Percentiles rank a stretch among this genome's conserved stretches.
phyloP scores from a whole-genome alignment of 495 filamentous ascomycete species.

The Cairneyella variabilis region DNA sequence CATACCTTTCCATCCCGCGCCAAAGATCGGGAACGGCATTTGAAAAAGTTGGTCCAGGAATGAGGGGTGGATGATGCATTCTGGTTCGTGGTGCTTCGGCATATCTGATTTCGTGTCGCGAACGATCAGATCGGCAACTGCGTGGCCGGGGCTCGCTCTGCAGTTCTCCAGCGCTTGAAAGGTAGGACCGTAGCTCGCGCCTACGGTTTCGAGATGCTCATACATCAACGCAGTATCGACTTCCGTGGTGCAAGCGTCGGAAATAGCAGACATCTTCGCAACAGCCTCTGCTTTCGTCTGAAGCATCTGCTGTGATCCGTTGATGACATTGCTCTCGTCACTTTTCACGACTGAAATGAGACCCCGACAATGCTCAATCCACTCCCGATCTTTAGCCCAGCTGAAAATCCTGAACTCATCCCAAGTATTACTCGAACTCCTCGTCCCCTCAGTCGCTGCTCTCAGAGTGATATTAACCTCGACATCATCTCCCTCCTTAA shows the following conservation, averaged over 20 bases:
- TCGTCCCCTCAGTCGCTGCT: constrained; percentile 3
- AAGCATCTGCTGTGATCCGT: constrained; percentile 5
- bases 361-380: constrained; percentile 18
- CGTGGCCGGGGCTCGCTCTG: constrained; percentile 11
- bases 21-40: constrained; percentile 35
- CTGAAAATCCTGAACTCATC: constrained; percentile 17
- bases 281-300: background rate
- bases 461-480: constrained; percentile 15
- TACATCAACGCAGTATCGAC: constrained; percentile 4
- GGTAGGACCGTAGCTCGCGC: constrained; percentile 12
- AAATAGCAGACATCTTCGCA: background rate
- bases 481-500: constrained; percentile 6
- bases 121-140: constrained; percentile 12
- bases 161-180: constrained; percentile 24
- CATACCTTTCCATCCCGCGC: constrained; percentile 35
- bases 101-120: constrained; percentile 6
- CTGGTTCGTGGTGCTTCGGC: constrained; percentile 8
- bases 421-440: constrained; percentile 10
- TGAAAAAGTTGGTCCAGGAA: constrained; percentile 20
- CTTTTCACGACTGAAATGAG: constrained; percentile 3
- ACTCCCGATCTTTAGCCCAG: constrained; percentile 2
- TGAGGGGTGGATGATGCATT: constrained; percentile 14
- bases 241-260: background rate
- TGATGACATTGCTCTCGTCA: constrained; percentile 1
- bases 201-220: constrained; percentile 6